Conservation (phyloP, 73 alveolate species). For the Paramecium caudatum region DNA sequence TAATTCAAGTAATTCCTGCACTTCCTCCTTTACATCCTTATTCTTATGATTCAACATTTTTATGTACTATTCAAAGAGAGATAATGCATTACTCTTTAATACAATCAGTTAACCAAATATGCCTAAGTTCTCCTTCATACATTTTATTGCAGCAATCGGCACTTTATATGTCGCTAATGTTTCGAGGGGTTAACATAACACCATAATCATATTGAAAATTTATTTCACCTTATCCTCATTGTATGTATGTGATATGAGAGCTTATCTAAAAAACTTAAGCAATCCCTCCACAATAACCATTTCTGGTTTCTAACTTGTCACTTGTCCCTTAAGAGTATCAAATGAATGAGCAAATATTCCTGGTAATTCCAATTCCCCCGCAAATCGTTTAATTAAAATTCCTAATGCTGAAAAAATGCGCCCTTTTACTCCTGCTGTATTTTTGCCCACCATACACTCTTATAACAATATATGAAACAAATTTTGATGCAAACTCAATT, state of each 20-base stretch:
- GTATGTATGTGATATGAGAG: slow-evolving; percentile 12
- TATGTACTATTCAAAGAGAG: slow-evolving; percentile 24
- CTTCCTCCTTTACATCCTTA: slow-evolving; percentile 74
- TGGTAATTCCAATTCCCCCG: neutral
- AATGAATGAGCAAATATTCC: slow-evolving; percentile 37
- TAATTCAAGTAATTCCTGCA: slow-evolving; percentile 58
- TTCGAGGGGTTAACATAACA: neutral
- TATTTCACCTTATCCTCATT: slow-evolving; percentile 23
- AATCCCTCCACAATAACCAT: slow-evolving; percentile 55
- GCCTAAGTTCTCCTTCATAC: slow-evolving; percentile 19
- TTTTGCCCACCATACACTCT: slow-evolving; percentile 33
- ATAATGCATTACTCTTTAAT: slow-evolving; percentile 38
- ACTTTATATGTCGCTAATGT: neutral
- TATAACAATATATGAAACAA: slow-evolving; percentile 2
- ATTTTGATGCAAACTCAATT: neutral
- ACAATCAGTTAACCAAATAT: slow-evolving; percentile 18
- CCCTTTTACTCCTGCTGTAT: slow-evolving; percentile 63
- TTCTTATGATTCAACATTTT: slow-evolving; percentile 57
- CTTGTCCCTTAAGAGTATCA: neutral
- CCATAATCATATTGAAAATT: neutral
- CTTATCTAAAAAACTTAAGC: slow-evolving; percentile 62
- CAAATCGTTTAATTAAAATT: neutral
- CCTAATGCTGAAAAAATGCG: slow-evolving; percentile 63
- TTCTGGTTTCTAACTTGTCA: slow-evolving; percentile 63
- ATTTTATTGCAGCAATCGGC: slow-evolving; percentile 46